Base-by-base conservation (phyloP, 768 basidiomycete species). In the Termitomyces sp. region DNA sequence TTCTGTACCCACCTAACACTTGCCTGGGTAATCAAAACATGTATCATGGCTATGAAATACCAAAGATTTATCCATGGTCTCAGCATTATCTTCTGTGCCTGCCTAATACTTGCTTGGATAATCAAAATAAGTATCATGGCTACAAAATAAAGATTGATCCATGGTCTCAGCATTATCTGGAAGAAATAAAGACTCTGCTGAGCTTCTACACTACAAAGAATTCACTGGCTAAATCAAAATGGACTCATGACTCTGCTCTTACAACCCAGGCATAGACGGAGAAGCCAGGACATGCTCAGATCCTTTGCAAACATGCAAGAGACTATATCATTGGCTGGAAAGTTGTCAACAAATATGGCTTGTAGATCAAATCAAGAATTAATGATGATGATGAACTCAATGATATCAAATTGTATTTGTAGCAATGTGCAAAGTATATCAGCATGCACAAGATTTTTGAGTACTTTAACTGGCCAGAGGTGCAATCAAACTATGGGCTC, bases 401-500 rank as follows among this genome's bases (percentile, higher is more conserved):
- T 17, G 60, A 68, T 7, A 51, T 71, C 32, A 36, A 61, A 8
- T 34, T 67, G 3, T 49, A 68, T 56, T 56, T 72, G 0, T 64
- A 70, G 51, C 42, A 58, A 37, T 42, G 67, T n/a, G 69, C 70
- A 17, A 70, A 68, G 50, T 70, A 67, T 46, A 59, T 71, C 29
- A 55, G 55, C 7, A 68, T 69, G 5, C 32, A 67, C 29, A 62
- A 72, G 34, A 56, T 74, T 37, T 61, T 71, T 7, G 17, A 66
- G 5, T 74, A 53, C 38, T 54, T 67, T 1, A 57, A 20, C 0
- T 31, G 47, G 9, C 62, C 59, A 0, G 67, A 70, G 5, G 53
- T 70, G 8, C 31, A 59, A 31, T 37, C 15, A 36, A 34, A 62
- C 12, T 59, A 64, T 38, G 61, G 57, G 8, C 60, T 63, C 11